Base-by-base conservation (phyloP, 2,329 filamentous ascomycete species). In the Sporothrix schenckii region DNA sequence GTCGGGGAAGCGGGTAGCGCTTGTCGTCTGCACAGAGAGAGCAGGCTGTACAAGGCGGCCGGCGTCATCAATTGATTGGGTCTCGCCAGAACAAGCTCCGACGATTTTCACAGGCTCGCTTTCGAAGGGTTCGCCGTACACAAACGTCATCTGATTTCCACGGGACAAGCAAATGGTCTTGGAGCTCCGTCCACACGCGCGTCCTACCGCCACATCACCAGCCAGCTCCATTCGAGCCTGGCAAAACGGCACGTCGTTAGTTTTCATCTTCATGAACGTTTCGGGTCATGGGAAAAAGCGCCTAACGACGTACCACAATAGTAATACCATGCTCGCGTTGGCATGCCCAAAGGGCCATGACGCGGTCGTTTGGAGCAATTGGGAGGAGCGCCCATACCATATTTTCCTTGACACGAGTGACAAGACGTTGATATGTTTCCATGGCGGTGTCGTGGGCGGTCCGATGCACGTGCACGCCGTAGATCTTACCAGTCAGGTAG, bases 331-430 rank as follows among this genome's bases (percentile, higher is more conserved):
- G 41, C 5, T 52, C 54, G 44, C 53, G 2, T 39, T 10, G 56
- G 13, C 54, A 53, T 47, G 56, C 68, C 68, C 56, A 63, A 6
- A 69, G 16, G n/a, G 68, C 47, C 44, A 63, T 47, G 30, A 69
- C 2, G 21, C 56, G 68, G 27, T 67, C 65, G 1, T 41, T 41
- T 54, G 49, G 50, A 24, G 47, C n/a, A 10, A 67, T 54, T 19
- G 49, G 65, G 9, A 67, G 16, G 65, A 67, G 54, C 50, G n/a
- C 63, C 65, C 65, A 67, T 30, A 67, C 65, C 49, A 67, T 53
- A 14, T 30, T 34, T 41, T 67, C 49, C 16, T 54, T 41, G 50
- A 53, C 50, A 21, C 65, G 65, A 1, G 50, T 27, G 14, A 27
- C 63, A 27, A 66, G 44, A 27, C 63, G 50, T 24, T 54, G n/a